phyloP scores from a whole-genome alignment of 2,329 filamentous ascomycete genomes.

The Hypocreales sp. region DNA sequence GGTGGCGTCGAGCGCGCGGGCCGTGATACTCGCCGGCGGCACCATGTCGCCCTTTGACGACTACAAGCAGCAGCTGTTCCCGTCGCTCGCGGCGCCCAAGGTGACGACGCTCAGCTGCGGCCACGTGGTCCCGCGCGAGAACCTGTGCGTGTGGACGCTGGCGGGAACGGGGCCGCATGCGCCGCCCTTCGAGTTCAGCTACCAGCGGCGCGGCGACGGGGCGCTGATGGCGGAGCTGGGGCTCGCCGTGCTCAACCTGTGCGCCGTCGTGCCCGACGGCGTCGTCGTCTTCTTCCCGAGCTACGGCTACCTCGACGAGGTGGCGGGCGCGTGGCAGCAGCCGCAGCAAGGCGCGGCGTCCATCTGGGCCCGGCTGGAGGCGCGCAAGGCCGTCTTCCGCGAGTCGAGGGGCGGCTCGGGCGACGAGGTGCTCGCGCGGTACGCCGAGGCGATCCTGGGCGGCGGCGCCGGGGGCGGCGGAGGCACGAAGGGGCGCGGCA shows the following conservation, averaged over 20 bases:
- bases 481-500: background rate
- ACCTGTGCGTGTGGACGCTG: conserved; percentile 66
- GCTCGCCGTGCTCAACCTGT: conserved; percentile 53
- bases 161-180: conserved; percentile 22
- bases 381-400: conserved; percentile 47
- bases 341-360: conserved; percentile 14
- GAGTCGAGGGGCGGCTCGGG: conserved; percentile 38
- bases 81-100: conserved; percentile 45
- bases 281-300: conserved; percentile 93
- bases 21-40: conserved; percentile 81
- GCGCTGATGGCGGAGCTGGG: conserved; percentile 63
- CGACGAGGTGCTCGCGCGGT: conserved; percentile 60
- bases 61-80: conserved; percentile 75
- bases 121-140: conserved; percentile 76
- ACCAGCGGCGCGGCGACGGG: conserved; percentile 54
- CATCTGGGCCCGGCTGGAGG: conserved; percentile 42
- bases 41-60: conserved; percentile 97
- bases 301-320: conserved; percentile 75
- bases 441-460: conserved; percentile 51
- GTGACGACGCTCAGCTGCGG: conserved; percentile 81
- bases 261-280: conserved; percentile 66
- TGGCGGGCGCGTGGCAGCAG: conserved; percentile 46
- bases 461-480: conserved; percentile 13
- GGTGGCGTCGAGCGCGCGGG: conserved; percentile 68
- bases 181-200: conserved; percentile 72